Percentiles rank a stretch among this genome's conserved stretches.
Conservation (phyloP, 352 stramenopile genomes). For the Phytophthora foliorum region DNA sequence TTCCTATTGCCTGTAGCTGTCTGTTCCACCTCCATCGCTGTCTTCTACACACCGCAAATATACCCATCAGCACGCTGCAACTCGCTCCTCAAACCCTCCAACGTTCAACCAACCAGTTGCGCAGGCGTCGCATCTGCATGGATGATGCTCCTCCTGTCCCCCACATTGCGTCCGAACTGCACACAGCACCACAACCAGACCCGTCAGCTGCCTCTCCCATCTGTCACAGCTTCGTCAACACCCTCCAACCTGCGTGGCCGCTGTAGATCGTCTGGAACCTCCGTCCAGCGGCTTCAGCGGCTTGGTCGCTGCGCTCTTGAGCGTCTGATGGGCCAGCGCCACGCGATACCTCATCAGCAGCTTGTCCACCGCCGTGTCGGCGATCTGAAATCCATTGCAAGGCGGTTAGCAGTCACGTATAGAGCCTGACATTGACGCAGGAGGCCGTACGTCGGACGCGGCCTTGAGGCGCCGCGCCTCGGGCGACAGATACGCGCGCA, state of each 20-base stretch:
- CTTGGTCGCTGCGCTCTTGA: slow-evolving; percentile 38
- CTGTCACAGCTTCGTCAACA: not conserved
- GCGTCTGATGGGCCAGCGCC: slow-evolving; percentile 47
- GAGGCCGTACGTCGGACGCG: slow-evolving; percentile 41
- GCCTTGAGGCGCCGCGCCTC: slow-evolving; percentile 50
- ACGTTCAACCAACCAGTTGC: slow-evolving; percentile 36
- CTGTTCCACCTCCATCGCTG: slow-evolving; percentile 20
- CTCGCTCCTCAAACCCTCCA: not conserved
- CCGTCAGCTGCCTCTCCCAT: slow-evolving; percentile 1
- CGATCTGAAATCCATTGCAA: slow-evolving; percentile 40
- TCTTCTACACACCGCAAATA: slow-evolving; percentile 28
- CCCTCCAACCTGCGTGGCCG: slow-evolving; percentile 48
- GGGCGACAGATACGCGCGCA: slow-evolving; percentile 63
- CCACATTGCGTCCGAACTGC: slow-evolving; percentile 49
- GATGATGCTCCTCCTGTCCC: slow-evolving; percentile 54
- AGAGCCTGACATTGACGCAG: not conserved
- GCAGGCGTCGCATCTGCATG: slow-evolving; percentile 40
- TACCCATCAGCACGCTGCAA: not conserved
- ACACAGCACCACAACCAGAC: slow-evolving; percentile 25
- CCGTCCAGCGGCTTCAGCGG: slow-evolving; percentile 46
- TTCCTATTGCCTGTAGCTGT: slow-evolving; percentile 47
- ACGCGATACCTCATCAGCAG: slow-evolving; percentile 72
- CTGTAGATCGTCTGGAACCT: slow-evolving; percentile 48
- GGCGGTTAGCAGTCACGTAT: slow-evolving; percentile 10
- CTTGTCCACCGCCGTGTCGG: slow-evolving; percentile 69